A percentile compares a stretch with the other conserved stretches of the same genome.
These are phyloP conservation scores for Mycena albidolilacea DNA, from an alignment of 768 basidiomycete species.

Conservation along the genomic window DNA sequence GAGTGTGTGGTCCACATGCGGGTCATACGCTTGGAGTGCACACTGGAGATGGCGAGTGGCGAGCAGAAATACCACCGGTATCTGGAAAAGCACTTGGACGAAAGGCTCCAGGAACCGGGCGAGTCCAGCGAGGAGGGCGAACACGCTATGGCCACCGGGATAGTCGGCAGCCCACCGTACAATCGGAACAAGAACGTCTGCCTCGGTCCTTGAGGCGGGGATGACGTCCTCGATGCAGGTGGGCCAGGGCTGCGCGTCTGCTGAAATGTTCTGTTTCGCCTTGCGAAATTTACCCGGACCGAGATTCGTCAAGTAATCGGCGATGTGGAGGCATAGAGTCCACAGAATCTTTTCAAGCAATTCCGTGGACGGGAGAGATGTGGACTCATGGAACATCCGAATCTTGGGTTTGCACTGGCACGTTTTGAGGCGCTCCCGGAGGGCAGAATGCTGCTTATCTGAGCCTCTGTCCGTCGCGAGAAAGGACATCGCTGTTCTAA, in stretches of 20 bases:
- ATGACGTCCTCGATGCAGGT: slow-evolving; percentile 15
- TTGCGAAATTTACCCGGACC: slow-evolving; percentile 18
- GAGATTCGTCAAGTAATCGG: slow-evolving; percentile 16
- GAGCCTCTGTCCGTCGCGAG: slow-evolving; percentile 12
- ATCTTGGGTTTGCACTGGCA: slow-evolving; percentile 17
- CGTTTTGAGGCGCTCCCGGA: slow-evolving; percentile 10
- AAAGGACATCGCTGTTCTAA: slow-evolving; percentile 24
- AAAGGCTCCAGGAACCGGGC: slow-evolving; percentile 19
- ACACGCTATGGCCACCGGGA: slow-evolving; percentile 22
- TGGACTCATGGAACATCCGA: slow-evolving; percentile 11
- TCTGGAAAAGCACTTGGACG: slow-evolving; percentile 13
- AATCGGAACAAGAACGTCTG: slow-evolving; percentile 21
- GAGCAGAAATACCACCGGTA: slow-evolving; percentile 6
- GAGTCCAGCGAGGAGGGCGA: slow-evolving; percentile 16
- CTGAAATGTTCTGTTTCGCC: slow-evolving; percentile 6
- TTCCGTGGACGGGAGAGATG: slow-evolving; percentile 2
- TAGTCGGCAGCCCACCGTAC: slow-evolving; percentile 17
- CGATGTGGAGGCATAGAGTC: not conserved
- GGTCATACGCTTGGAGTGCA: slow-evolving; percentile 16
- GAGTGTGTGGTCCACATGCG: slow-evolving; percentile 8
- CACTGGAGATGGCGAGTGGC: slow-evolving; percentile 19
- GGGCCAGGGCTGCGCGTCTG: slow-evolving; percentile 14
- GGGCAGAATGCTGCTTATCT: not conserved
- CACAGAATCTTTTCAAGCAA: slow-evolving; percentile 18
- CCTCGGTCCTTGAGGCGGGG: slow-evolving; percentile 16